Base-by-base conservation (phyloP, 2,329 filamentous ascomycete species). In the Knufia petricola region DNA sequence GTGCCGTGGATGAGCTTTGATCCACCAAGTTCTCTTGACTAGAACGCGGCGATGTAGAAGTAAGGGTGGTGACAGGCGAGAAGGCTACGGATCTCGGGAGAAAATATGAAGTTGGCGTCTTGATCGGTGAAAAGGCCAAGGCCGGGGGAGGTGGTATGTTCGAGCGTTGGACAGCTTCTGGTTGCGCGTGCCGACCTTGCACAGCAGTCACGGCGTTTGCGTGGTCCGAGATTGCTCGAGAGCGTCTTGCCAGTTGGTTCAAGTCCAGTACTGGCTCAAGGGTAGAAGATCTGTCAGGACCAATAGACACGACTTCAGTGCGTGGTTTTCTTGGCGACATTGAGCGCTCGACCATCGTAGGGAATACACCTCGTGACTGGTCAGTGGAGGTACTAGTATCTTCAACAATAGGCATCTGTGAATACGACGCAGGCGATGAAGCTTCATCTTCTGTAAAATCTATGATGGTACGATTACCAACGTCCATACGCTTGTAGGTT, bases 391-490 rank as follows among this genome's bases (percentile, higher is more conserved):
- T 10, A 41, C 50, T 48, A 9, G 50, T 50, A 39, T 53, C 39
- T 47, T 52, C 55, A 9, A 55, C 15, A 4, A 50, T 28, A 10
- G 54, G 55, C 24, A 47, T 52, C 28, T 51, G 49, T 40, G 43
- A 48, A 42, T 55, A 51, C 13, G 50, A 46, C 21, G 49, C 51
- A 10, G 38, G 41, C 10, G 41, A 37, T 26, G 38, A 26, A 6
- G 4, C 20, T 37, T 52, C 52, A 41, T 54, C 52, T 28, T 55
- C 50, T 13, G 53, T 57, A 42, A 57, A 34, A 50, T 58, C 56
- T 50, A 58, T 53, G 38, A 57, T 56, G 13, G 42, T 56, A 23
- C 55, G 53, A 40, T 55, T 48, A 1, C 49, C 44, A 9, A 57
- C 43, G 26, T 48, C 55, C 39, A 55, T 48, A 4, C 50, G 31